A percentile compares a stretch with the other conserved stretches of the same genome.
Conservation (phyloP, 2,329 filamentous ascomycete species). For the Penicillium sp. region DNA sequence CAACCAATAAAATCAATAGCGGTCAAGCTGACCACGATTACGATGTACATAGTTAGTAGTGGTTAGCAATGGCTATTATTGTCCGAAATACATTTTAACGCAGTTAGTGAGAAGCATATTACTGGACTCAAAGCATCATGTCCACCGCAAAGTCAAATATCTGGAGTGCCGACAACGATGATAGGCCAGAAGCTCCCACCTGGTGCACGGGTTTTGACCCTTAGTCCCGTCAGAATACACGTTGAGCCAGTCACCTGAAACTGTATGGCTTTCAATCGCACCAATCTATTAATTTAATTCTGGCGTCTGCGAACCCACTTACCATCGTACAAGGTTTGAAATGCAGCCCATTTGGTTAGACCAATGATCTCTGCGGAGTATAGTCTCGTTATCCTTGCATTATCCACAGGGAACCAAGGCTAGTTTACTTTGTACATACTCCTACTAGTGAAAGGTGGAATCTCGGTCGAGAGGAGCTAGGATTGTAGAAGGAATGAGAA, state of each 20-base stretch:
- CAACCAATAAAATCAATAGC: not conserved
- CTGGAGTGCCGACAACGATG: slow-evolving; percentile 7
- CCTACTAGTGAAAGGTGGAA: not conserved
- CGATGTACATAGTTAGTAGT: not conserved
- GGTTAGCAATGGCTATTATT: not conserved
- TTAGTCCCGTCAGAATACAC: slow-evolving; percentile 1
- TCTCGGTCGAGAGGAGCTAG: not conserved
- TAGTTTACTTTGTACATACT: not conserved
- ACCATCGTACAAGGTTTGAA: not conserved
- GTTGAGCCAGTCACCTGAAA: slow-evolving; percentile 7
- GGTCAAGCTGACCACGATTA: not conserved
- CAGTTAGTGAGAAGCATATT: not conserved
- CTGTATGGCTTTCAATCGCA: slow-evolving; percentile 2
- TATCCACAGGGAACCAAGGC: not conserved
- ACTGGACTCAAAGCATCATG: not conserved
- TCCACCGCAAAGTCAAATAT: slow-evolving; percentile 4
- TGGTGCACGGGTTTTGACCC: slow-evolving; percentile 6
- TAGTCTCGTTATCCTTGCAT: slow-evolving; percentile 25
- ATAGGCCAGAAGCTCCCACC: slow-evolving; percentile 1
- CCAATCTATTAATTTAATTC: slow-evolving; percentile 1
- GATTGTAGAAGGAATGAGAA: not conserved
- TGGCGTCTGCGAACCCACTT: slow-evolving; percentile 6
- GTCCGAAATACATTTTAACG: not conserved
- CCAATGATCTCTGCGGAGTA: slow-evolving; percentile 20
- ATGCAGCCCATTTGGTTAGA: slow-evolving; percentile 11